A percentile compares a stretch with the other conserved stretches of the same genome.
phyloP scores from a whole-genome alignment of 1,284 basidiomycete genomes.

The Sphaerobolus stellatus region DNA sequence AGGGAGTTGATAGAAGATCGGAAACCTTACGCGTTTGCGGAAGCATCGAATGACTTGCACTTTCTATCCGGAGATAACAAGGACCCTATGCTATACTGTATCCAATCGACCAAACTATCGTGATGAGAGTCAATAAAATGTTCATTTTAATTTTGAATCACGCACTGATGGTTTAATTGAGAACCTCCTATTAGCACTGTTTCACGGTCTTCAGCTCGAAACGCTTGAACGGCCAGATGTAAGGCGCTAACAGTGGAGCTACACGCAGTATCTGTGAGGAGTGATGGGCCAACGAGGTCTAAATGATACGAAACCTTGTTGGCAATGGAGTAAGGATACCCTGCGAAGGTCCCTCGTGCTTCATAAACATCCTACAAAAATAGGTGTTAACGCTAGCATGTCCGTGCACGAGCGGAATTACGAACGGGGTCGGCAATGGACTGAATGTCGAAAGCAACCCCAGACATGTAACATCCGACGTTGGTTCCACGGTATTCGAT shows the following conservation, averaged over 20 bases:
- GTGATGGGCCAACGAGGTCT: conserved; percentile 46
- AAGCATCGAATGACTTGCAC: conserved; percentile 49
- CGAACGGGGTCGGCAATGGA: conserved; percentile 28
- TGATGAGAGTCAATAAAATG: too few relatives aligned
- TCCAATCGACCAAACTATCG: conserved; percentile 34
- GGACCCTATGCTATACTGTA: conserved; percentile 34
- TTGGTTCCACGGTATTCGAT: conserved; percentile 14
- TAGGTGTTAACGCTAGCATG: neutral
- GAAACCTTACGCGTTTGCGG: conserved; percentile 43
- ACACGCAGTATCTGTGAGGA: conserved; percentile 51
- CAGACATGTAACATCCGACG: conserved; percentile 17
- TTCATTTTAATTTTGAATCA: too few relatives aligned
- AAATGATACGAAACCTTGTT: conserved; percentile 50
- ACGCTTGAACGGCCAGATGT: conserved; percentile 46
- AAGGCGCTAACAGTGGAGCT: conserved; percentile 46
- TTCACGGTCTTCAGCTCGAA: conserved; percentile 45
- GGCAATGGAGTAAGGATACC: conserved; percentile 38
- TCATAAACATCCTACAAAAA: conserved; percentile 34
- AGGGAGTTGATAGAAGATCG: too few relatives aligned
- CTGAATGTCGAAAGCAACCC: too few relatives aligned
- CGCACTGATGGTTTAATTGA: conserved; percentile 40
- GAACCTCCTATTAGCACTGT: conserved; percentile 47
- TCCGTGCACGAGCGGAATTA: neutral
- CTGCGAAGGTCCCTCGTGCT: conserved; percentile 35
- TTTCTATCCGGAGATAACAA: conserved; percentile 46